Evolutionary conservation across 192 early-diverging fungal genomes (phyloP), one percentile per base, ranked within the genome.

Genomic region (Spinellus fusiger): DNA sequence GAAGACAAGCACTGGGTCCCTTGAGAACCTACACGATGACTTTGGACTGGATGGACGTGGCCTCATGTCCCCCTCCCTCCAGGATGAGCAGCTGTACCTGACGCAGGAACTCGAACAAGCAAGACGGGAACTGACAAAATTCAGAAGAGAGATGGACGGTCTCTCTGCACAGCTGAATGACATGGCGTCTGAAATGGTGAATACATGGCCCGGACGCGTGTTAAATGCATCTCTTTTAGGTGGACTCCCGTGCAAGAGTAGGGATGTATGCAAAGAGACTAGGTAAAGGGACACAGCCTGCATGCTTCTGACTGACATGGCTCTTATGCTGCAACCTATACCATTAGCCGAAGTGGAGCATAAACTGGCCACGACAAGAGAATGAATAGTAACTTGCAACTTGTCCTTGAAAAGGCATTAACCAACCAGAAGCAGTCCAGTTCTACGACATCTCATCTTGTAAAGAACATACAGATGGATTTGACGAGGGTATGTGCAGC

Each of bases 391-490:
- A 77, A 80, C 48, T 68, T 84, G 5, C 80, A 81, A 8, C 54
- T 71, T 25, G 65, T 78, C 22, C 50, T 84, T 0, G 76, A 84
- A 20, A 81, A 73, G 20, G 71, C 82, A 1, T 32, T 84, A 4
- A 73, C 74, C 44, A 71, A 71, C 5, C 82, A 84, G 49, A 84
- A 81, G 59, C 71, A 80, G 52, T 75, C 73, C 3, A 79, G 75
- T 18, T 76, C 82, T 12, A 84, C 54, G 25, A 84, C 82, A n/a
- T 77, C 80, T 4, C 82, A 84, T 26, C 67, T 77, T 7, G 80
- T 84, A 13, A 79, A 79, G 33, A 70, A 75, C 61, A 78, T 84
- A 33, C 82, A 81, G 50, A 71, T 74, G 6, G 82, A 84, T 50
- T 74, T 84, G 46, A 66, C 73, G 12, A 77, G 68, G 65, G 81